Evolutionary conservation across 1,139 yeast species (phyloP).

Genomic region (Wickerhamomyces sp.): DNA sequence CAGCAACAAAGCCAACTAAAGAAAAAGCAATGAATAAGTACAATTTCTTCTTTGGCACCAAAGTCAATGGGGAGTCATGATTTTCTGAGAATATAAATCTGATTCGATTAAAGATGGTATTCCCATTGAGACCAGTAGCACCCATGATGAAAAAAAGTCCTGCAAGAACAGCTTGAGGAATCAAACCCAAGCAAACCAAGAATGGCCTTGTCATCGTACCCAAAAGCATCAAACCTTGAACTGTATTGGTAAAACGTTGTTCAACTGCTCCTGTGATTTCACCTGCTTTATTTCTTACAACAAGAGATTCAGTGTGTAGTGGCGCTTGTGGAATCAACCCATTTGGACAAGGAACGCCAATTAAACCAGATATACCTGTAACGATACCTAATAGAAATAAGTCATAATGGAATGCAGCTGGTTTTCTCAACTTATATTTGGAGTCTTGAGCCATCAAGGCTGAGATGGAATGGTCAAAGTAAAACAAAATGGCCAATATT

Average conservation of each 20-base stretch:
- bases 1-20: conserved; percentile 66
- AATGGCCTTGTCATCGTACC: conserved; percentile 91
- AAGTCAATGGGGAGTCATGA: conserved; percentile 27
- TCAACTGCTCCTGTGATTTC: conserved; percentile 66
- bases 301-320: conserved; percentile 74
- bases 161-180: conserved; percentile 93
- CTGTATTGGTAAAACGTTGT: conserved; percentile 78
- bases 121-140: conserved; percentile 65
- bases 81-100: conserved; percentile 60
- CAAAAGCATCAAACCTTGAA: conserved; percentile 77
- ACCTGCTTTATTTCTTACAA: conserved; percentile 41
- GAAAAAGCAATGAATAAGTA: conserved; percentile 56
- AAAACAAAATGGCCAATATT: conserved; percentile 74
- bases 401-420: conserved; percentile 92
- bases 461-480: conserved; percentile 93
- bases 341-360: conserved; percentile 94
- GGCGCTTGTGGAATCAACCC: conserved; percentile 98
- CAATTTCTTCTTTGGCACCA: conserved; percentile 40
- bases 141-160: conserved; percentile 96
- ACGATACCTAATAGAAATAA: conserved; percentile 77
- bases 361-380: conserved; percentile 78
- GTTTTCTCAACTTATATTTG: conserved; percentile 76
- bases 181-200: conserved; percentile 67
- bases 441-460: conserved; percentile 86
- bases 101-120: conserved; percentile 58